Percentiles rank a stretch among this genome's conserved stretches.
These are phyloP conservation scores for Candida palmyrensis DNA, from an alignment of 805 yeast species.

Conservation along the genomic window DNA sequence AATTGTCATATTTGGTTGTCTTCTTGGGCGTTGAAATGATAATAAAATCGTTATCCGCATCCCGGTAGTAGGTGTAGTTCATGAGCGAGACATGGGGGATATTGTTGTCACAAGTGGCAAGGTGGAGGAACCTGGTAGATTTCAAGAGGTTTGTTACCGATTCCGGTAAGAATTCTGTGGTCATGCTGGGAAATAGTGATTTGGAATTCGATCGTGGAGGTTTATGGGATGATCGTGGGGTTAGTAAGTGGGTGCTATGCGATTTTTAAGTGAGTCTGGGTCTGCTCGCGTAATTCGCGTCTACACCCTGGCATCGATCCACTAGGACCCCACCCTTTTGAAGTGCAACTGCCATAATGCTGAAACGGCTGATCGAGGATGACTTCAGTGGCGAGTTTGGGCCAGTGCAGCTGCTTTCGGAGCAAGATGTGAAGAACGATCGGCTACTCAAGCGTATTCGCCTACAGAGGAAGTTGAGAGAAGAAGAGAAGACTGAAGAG, in stretches of 20 bases:
- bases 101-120: conserved; percentile 73
- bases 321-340: background rate
- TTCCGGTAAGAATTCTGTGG: conserved; percentile 23
- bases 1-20: conserved; percentile 73
- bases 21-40: conserved; percentile 67
- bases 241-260: background rate
- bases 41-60: conserved; percentile 43
- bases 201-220: too few relatives aligned
- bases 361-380: conserved; percentile 7
- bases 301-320: background rate
- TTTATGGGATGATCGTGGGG: background rate
- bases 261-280: background rate
- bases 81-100: conserved; percentile 85
- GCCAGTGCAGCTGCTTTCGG: conserved; percentile 19
- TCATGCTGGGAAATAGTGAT: too few relatives aligned
- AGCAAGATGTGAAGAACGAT: conserved; percentile 14
- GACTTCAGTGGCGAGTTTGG: conserved; percentile 29
- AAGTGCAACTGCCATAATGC: background rate
- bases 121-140: conserved; percentile 68
- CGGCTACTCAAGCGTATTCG: conserved; percentile 14
- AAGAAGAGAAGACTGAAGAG: conserved; percentile 6
- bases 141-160: conserved; percentile 42
- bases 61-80: conserved; percentile 71
- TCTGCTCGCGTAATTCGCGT: background rate
- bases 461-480: conserved; percentile 6